Conservation (phyloP, 495 filamentous ascomycete genomes). For the Aspergillus avenaceus region DNA sequence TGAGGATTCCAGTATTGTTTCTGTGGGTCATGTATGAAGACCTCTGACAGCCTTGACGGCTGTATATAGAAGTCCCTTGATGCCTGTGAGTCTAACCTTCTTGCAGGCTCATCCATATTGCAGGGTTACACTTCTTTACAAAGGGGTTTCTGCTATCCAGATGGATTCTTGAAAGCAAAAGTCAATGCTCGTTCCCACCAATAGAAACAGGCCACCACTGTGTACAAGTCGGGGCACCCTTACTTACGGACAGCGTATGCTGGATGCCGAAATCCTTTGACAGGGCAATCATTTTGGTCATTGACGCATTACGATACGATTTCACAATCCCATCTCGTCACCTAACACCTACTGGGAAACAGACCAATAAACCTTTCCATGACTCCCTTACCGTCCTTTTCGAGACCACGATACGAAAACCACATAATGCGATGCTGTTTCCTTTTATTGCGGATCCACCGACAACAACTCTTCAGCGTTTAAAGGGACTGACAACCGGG, state of each 20-base stretch:
- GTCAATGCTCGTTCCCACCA: constrained; percentile 53
- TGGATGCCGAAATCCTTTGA: constrained; percentile 94
- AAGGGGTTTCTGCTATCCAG: constrained; percentile 91
- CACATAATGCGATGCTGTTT: constrained; percentile 75
- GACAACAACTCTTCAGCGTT: constrained; percentile 80
- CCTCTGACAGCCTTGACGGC: no score
- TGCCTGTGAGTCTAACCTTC: not conserved
- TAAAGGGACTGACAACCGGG: constrained; percentile 91
- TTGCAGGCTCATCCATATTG: constrained; percentile 60
- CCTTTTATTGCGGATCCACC: constrained; percentile 97
- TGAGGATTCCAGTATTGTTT: no score
- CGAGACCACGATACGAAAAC: constrained; percentile 63
- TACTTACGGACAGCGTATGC: constrained; percentile 58
- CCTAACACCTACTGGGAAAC: constrained; percentile 38
- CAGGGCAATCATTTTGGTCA: constrained; percentile 81
- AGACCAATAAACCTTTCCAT: constrained; percentile 63
- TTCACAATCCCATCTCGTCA: constrained; percentile 75
- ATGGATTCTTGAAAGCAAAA: constrained; percentile 78
- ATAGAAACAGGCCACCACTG: not conserved
- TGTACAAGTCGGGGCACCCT: not conserved
- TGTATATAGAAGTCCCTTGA: no score
- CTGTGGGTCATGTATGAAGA: no score
- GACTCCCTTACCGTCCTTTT: constrained; percentile 80
- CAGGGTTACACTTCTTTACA: constrained; percentile 85
- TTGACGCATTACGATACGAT: constrained; percentile 92